Percentiles rank a stretch among this genome's conserved stretches.
These are phyloP conservation scores for Mucor mucedo DNA, from an alignment of 371 early-diverging fungal species.

Conservation along the genomic window DNA sequence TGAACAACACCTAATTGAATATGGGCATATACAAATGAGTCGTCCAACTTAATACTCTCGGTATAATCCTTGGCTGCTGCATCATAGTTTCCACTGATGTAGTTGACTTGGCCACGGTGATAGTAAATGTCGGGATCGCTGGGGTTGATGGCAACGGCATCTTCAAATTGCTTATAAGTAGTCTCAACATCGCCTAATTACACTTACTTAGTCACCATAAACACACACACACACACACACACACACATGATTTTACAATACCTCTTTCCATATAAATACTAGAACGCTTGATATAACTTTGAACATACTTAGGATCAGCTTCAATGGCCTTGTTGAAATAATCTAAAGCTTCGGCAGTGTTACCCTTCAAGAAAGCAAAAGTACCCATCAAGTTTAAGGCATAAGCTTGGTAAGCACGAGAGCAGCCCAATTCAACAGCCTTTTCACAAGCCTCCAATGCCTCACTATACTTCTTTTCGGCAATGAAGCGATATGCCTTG, in stretches of 20 bases:
- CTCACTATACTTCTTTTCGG: constrained; percentile 65
- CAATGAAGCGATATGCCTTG: constrained; percentile 54
- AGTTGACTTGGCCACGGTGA: constrained; percentile 74
- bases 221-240: too few species aligned
- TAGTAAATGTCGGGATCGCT: constrained; percentile 83
- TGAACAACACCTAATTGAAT: constrained; percentile 95
- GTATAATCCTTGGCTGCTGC: constrained; percentile 87
- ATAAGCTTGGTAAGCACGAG: constrained; percentile 57
- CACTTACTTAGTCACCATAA: not conserved
- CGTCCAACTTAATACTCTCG: constrained; percentile 81
- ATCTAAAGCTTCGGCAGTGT: constrained; percentile 71
- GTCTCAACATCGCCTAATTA: constrained; percentile 60
- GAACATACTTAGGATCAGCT: constrained; percentile 77
- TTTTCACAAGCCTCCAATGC: constrained; percentile 73
- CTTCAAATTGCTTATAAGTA: constrained; percentile 73
- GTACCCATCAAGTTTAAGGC: constrained; percentile 89
- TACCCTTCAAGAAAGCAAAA: constrained; percentile 87
- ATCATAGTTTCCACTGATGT: constrained; percentile 78
- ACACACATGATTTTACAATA: constrained; percentile 6
- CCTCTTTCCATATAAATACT: constrained; percentile 88
- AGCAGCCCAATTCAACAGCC: constrained; percentile 68
- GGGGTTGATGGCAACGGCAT: constrained; percentile 68
- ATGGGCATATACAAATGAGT: constrained; percentile 86
- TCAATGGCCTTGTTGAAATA: constrained; percentile 84
- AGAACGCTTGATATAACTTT: constrained; percentile 88